Evolutionary conservation across 1,284 basidiomycete species (phyloP), one percentile per base, ranked within the genome.

Genomic region (Ustilago hordei): DNA sequence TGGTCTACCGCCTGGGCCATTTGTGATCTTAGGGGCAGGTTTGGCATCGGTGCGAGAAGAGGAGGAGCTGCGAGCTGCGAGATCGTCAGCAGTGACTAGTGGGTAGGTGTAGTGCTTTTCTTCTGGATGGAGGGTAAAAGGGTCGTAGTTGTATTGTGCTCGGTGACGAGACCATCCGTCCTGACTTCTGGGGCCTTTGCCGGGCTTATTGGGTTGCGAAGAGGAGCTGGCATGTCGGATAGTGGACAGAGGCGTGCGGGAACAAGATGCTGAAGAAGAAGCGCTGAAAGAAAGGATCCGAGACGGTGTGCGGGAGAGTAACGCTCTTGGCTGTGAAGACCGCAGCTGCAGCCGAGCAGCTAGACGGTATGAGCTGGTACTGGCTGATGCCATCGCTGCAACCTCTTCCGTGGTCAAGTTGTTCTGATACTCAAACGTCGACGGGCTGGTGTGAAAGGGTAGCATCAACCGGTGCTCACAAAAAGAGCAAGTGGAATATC

Each of bases 1-100:
- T 3, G 95, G 96, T 15, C 83, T 62, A 1, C 73, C 73, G 0
- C 70, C 70, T 2, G 70, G 70, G 0, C 70, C 70, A 2, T 9
- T 60, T 5, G 47, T 36, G 5, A 41, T 56, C 12, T 41, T 23
- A 19, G 19, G 17, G 19, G 23, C 23, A 28, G 23, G 23, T 28
- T 28, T 23, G 23, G 45, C 35, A 13, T 41, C 4, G 23, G 57
- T 47, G 13, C 4, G n/a, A 13, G 62, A 39, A 1, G 39, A 39
- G 0, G 56, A 36, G 7, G 43, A 45, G n/a, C 43, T 45, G 8
- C 43, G 43, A 45, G 43, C 43, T 1, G 78, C 78, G 7, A 85
- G 77, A 1, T 75, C 57, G 3, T 59, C 47, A 0, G 81, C 77
- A 12, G 64, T 79, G 3, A 86, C 83, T 11, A 85, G 65, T 8